Conservation (phyloP, 1,284 basidiomycete species). For the Naganishia sp. region DNA sequence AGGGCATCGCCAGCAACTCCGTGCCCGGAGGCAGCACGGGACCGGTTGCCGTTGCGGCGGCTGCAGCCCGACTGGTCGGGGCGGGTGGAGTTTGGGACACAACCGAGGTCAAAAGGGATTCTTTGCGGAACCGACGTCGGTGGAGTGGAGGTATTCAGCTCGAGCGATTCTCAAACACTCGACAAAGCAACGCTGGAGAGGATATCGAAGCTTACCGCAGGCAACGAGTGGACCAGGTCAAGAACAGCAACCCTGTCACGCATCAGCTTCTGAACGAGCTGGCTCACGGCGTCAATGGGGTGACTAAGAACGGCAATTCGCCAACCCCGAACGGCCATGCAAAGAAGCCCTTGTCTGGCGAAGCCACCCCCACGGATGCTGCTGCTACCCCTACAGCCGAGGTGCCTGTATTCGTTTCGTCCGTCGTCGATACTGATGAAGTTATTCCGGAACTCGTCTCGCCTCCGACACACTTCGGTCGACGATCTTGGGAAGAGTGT, state of each 20-base stretch:
- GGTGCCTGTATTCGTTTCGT: conserved; percentile 23
- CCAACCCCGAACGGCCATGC: conserved; percentile 18
- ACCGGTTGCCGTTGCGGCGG: conserved; percentile 55
- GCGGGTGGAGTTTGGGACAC: conserved; percentile 52
- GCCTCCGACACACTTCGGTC: conserved; percentile 35
- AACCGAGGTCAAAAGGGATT: conserved; percentile 23
- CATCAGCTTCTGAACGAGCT: conserved; percentile 34
- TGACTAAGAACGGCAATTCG: conserved; percentile 4
- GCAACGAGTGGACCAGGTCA: conserved; percentile 27
- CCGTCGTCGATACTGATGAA: conserved; percentile 23
- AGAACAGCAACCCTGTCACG: conserved; percentile 26
- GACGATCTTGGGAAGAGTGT: conserved; percentile 73
- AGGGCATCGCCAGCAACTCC: conserved; percentile 61
- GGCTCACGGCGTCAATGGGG: conserved; percentile 1
- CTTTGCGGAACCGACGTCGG: conserved; percentile 39
- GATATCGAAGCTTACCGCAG: conserved; percentile 25
- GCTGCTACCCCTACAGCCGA: conserved; percentile 36
- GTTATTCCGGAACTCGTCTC: conserved; percentile 5
- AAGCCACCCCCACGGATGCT: conserved; percentile 39
- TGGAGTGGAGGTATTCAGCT: conserved; percentile 38
- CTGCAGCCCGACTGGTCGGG: conserved; percentile 53
- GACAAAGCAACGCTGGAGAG: conserved; percentile 29
- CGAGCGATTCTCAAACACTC: conserved; percentile 37
- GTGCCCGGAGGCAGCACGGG: conserved; percentile 50
- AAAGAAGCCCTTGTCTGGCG: conserved; percentile 14